Conservation (phyloP, 306 rosid species). For the Pachyrhizus erosus region DNA sequence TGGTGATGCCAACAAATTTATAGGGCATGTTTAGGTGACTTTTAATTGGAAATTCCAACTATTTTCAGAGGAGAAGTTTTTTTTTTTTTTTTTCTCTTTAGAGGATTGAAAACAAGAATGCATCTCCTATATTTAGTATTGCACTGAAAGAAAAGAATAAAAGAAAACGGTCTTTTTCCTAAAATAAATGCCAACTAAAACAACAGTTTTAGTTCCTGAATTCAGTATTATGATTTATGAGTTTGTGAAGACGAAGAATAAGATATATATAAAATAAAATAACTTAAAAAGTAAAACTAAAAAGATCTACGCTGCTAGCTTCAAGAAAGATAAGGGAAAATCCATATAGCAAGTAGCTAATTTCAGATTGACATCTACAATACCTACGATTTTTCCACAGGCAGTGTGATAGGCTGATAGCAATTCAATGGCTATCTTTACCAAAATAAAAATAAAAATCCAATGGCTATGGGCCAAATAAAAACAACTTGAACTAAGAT, state of each 20-base stretch:
- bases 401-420: background rate
- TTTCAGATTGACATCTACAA: background rate
- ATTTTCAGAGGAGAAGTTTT: background rate
- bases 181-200: conserved; percentile 1
- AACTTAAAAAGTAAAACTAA: background rate
- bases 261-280: background rate
- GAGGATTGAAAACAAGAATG: background rate
- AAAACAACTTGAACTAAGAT: background rate
- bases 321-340: background rate
- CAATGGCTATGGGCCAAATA: conserved; percentile 3
- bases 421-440: too few relatives aligned
- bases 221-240: too few relatives aligned
- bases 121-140: conserved; percentile 4
- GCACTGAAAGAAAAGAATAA: background rate
- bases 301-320: background rate
- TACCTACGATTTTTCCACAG: background rate
- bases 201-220: background rate
- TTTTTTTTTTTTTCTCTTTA: background rate
- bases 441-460: too few relatives aligned
- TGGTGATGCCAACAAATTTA: background rate
- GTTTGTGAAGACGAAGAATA: background rate
- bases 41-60: background rate
- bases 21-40: conserved; percentile 2
- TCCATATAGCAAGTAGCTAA: background rate
- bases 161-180: background rate